Percentiles rank a stretch among this genome's conserved stretches.
These are phyloP conservation scores for Amoeboaphelidium occidentale DNA, from an alignment of 371 early-diverging fungal genomes.

Conservation along the genomic window DNA sequence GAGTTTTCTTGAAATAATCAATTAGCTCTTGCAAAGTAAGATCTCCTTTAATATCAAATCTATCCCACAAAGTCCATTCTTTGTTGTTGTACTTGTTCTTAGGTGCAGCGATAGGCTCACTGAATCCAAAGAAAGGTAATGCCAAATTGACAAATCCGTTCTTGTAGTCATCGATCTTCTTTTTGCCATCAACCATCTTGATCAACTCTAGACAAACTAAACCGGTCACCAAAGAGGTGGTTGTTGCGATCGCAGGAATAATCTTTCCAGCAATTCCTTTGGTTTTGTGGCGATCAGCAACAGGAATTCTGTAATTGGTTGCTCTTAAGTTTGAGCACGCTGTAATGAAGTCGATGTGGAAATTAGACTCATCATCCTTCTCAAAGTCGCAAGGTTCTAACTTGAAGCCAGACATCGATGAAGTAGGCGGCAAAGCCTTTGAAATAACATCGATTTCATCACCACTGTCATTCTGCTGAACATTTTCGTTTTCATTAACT, in stretches of 20 bases:
- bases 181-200: slow-evolving; percentile 58
- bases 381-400: slow-evolving; percentile 83
- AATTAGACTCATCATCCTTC: slow-evolving; percentile 97
- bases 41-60: slow-evolving; percentile 69
- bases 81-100: slow-evolving; percentile 56
- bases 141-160: slow-evolving; percentile 98
- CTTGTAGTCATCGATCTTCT: slow-evolving; percentile 82
- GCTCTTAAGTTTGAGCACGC: slow-evolving; percentile 96
- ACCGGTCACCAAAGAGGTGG: slow-evolving; percentile 97
- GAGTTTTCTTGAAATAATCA: slow-evolving; percentile 50
- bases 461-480: slow-evolving; percentile 15
- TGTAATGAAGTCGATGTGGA: slow-evolving; percentile 98
- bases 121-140: slow-evolving; percentile 96
- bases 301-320: slow-evolving; percentile 79
- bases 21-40: slow-evolving; percentile 72
- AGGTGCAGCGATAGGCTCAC: slow-evolving; percentile 86
- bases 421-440: slow-evolving; percentile 37
- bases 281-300: slow-evolving; percentile 79
- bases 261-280: slow-evolving; percentile 99
- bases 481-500: slow-evolving; percentile 62
- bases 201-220: slow-evolving; percentile 93
- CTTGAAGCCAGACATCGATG: slow-evolving; percentile 42
- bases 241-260: slow-evolving; percentile 99
- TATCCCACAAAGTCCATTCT: slow-evolving; percentile 89
- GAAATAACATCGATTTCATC: slow-evolving; percentile 37